A percentile compares a stretch with the other conserved stretches of the same genome.
Conservation (phyloP, 2,329 filamentous ascomycete genomes). For the Corynespora cassiicola region DNA sequence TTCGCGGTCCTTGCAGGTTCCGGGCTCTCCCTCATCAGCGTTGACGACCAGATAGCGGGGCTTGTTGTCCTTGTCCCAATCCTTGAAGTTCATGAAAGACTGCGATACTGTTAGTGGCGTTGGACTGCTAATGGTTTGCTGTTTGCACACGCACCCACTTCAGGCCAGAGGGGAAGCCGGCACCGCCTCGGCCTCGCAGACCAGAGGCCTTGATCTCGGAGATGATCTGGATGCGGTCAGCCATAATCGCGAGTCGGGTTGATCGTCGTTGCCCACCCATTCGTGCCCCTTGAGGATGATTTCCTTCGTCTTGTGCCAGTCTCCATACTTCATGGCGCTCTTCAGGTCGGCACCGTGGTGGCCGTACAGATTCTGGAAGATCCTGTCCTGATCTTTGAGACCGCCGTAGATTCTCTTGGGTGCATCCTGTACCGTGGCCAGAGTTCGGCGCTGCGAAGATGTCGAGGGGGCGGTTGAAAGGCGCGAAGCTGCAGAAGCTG, state of each 20-base stretch:
- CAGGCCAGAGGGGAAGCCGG: constrained; percentile 95
- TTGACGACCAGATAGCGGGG: constrained; percentile 98
- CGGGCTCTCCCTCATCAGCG: constrained; percentile 97
- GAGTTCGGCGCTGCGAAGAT: constrained; percentile 67
- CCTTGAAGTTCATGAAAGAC: constrained; percentile 99
- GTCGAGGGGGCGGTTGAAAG: constrained; percentile 49
- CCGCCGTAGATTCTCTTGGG: constrained; percentile 78
- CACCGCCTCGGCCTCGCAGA: constrained; percentile 92
- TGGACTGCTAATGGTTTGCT: constrained; percentile 3
- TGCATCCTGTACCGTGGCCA: constrained; percentile 64
- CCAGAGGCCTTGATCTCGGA: constrained; percentile 96
- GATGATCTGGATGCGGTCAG: constrained; percentile 71
- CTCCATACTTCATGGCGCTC: constrained; percentile 95
- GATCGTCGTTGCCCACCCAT: constrained; percentile 65
- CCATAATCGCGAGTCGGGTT: not conserved
- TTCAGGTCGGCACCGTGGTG: constrained; percentile 91
- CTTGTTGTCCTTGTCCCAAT: constrained; percentile 97
- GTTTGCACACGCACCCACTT: constrained; percentile 81
- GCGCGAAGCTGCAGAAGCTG: constrained; percentile 45
- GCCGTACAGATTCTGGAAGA: constrained; percentile 98
- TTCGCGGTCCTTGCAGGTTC: constrained; percentile 99
- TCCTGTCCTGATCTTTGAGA: constrained; percentile 94
- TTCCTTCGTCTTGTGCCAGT: constrained; percentile 99
- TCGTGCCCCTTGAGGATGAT: constrained; percentile 97
- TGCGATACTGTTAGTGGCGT: constrained; percentile 48